Base-by-base conservation (phyloP, 2,329 filamentous ascomycete species). In the Sporothrix protearum region DNA sequence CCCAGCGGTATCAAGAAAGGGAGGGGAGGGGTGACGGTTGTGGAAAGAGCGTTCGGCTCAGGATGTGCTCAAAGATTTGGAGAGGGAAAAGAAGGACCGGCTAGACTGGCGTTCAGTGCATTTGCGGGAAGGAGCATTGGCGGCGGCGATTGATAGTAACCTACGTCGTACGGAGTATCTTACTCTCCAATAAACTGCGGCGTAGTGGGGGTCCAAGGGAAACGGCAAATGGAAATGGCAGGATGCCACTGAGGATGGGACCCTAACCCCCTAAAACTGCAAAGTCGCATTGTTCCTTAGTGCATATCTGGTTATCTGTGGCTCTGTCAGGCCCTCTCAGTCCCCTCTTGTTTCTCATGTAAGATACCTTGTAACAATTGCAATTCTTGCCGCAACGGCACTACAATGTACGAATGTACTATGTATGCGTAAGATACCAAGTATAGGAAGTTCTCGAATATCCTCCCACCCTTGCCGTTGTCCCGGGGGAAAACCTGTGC, bases 401-500 rank as follows among this genome's bases (percentile, higher is more conserved):
- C 25, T 39, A 39, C 57, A 22, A 12, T 22, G 22, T 16, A n/a
- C n/a, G n/a, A n/a, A n/a, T n/a, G n/a, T n/a, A n/a, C n/a, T n/a
- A n/a, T n/a, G n/a, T n/a, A n/a, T n/a, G n/a, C n/a, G n/a, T n/a
- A n/a, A n/a, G n/a, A n/a, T n/a, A n/a, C n/a, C n/a, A n/a, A n/a
- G n/a, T n/a, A 42, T 63, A n/a, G 57, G 57, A n/a, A n/a, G 25
- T 14, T 42, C 33, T 42, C 25, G 19, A 6, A 25, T 42, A 47
- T 47, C 42, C 14, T 47, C 10, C 42, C 42, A 47, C 19, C 42
- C 42, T 42, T 63, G 57, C 33, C 57, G 57, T 42, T 42, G 57
- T 63, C n/a, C 57, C 57, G n/a, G 57, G 57, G 57, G 57, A 63
- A 63, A 42, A 33, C 57, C 33, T 63, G 57, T 22, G 57, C 36